Base-by-base conservation (phyloP, 306 rosid species). In the Cicer judaicum region DNA sequence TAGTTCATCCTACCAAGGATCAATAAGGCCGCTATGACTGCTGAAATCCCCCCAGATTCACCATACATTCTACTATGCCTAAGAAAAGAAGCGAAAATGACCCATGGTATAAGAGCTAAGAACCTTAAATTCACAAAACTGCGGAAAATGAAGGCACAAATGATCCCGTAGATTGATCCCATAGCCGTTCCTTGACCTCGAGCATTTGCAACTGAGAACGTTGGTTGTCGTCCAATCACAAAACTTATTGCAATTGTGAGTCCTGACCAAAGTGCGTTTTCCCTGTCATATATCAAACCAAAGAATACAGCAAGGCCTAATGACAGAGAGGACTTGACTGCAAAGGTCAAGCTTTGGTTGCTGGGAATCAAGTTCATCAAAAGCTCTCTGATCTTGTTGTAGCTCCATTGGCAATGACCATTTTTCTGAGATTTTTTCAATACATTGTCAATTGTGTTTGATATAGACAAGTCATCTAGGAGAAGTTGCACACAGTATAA, bases 61-160 rank as follows among this genome's bases (percentile, higher is more conserved):
- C 98, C 97, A 53, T 91, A 93, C 89, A 86, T 87, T 81, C 77
- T 88, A 69, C 94, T 91, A 11, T 89, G 87, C 80, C 83, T 84
- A 3, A 93, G 84, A 79, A 88, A 87, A 81, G 85, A 86, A 10
- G 85, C 54, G 82, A 93, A 84, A 64, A 81, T 1, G 38, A 91
- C 77, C 94, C 94, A 93, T 43, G 96, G 97, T 16, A 93, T 14
- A 50, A 91, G 81, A 11, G 86, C 41, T 50, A 91, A 75, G 69
- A 91, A 76, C 54, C 83, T 87, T 39, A 89, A 38, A 18, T 78
- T 56, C 66, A 21, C 71, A 71, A 11, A 24, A 24, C 34, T 24
- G 34, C 34, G 65, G 47, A 91, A 80, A 38, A 85, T 19, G 75
- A 70, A 88, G 59, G 88, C 76, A 18, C 89, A 84, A 43, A 93